Conservation (phyloP, 2,329 filamentous ascomycete genomes). For the Pseudocercospora ulei region DNA sequence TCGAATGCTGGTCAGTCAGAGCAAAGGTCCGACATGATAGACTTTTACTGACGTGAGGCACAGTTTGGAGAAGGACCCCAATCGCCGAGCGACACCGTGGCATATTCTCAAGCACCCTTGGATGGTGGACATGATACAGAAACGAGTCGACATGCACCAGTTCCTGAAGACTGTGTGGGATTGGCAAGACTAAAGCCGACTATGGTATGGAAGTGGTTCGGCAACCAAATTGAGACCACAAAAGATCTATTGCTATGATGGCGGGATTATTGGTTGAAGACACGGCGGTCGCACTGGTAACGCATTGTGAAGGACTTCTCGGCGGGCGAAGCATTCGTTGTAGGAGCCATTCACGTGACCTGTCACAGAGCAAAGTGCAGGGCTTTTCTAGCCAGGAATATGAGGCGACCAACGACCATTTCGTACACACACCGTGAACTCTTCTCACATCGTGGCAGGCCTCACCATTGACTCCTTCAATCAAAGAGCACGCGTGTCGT, state of each 20-base stretch:
- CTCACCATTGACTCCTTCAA: no score
- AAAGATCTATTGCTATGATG: not conserved
- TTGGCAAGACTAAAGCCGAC: constrained; percentile 58
- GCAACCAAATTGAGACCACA: not conserved
- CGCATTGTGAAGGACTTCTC: constrained; percentile 1
- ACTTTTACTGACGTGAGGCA: constrained; percentile 23
- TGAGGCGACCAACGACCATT: no score
- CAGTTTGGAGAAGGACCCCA: constrained; percentile 88
- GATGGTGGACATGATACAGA: constrained; percentile 93
- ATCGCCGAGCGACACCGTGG: constrained; percentile 84
- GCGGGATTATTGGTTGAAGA: constrained; percentile 1
- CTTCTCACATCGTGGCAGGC: no score
- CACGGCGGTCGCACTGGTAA: constrained; percentile 1
- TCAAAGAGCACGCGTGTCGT: no score
- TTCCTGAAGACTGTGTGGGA: constrained; percentile 95
- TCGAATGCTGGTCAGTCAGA: constrained; percentile 84
- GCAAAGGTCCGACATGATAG: not conserved
- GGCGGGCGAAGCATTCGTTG: no score
- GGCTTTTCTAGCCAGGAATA: no score
- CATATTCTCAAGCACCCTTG: constrained; percentile 98
- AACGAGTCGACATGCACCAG: constrained; percentile 94
- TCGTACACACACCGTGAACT: no score
- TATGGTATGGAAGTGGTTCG: not conserved
- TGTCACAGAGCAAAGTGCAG: no score
- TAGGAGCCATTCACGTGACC: no score